phyloP scores from a whole-genome alignment of 2,329 filamentous ascomycete genomes.

The Ascochyta pisi region DNA sequence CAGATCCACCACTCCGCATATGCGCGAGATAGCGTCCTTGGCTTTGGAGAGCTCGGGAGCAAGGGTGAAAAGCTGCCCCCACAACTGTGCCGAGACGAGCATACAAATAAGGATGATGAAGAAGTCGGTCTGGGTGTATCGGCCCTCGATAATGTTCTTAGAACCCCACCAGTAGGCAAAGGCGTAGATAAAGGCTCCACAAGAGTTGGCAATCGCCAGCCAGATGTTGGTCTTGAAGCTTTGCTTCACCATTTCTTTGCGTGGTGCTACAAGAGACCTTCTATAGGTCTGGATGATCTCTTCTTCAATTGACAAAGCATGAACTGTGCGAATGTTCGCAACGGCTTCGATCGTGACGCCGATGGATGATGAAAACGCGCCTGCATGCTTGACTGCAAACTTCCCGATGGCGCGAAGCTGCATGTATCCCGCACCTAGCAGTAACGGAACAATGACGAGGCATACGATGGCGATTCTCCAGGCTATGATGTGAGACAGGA shows the following conservation, averaged over 20 bases:
- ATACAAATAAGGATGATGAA: constrained; percentile 76
- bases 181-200: constrained; percentile 73
- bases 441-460: constrained; percentile 70
- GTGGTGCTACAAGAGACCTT: constrained; percentile 55
- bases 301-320: constrained; percentile 59
- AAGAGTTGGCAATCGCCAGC: constrained; percentile 66
- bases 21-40: constrained; percentile 72
- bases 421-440: constrained; percentile 73
- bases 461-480: constrained; percentile 81
- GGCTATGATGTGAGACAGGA: constrained; percentile 72
- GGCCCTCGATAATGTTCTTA: constrained; percentile 70
- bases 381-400: constrained; percentile 63
- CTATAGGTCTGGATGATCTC: constrained; percentile 56
- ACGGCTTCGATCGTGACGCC: constrained; percentile 61
- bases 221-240: constrained; percentile 64
- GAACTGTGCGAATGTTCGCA: constrained; percentile 60
- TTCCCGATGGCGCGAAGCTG: constrained; percentile 67
- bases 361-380: constrained; percentile 59
- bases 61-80: constrained; percentile 76
- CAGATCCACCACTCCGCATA: constrained; percentile 67
- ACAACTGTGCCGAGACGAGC: constrained; percentile 74
- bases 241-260: constrained; percentile 57
- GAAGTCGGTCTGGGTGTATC: constrained; percentile 72
- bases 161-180: constrained; percentile 84
- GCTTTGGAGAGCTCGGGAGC: constrained; percentile 77